Conservation (phyloP, 371 early-diverging fungal species). For the Saksenaea vasiformis region DNA sequence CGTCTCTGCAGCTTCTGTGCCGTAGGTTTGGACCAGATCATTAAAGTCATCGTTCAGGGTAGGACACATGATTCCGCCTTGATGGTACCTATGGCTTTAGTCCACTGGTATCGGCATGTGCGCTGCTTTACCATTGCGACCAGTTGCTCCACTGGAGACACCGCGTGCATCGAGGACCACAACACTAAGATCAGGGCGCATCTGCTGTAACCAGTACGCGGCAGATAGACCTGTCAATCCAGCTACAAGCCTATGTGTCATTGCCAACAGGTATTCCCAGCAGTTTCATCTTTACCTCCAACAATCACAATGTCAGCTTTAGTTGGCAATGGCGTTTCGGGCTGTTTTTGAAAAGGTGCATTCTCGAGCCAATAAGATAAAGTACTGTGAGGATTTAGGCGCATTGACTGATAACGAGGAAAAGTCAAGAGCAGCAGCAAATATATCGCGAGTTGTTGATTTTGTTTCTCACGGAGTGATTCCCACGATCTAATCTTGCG, state of each 20-base stretch:
- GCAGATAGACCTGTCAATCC: constrained; percentile 35
- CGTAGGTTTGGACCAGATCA: constrained; percentile 23
- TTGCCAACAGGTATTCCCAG: neutral
- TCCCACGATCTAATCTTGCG: neutral
- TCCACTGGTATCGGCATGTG: constrained; percentile 54
- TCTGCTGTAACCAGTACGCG: constrained; percentile 33
- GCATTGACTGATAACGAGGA: constrained; percentile 11
- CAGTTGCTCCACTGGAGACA: constrained; percentile 55
- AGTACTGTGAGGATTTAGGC: constrained; percentile 17
- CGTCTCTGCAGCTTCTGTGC: constrained; percentile 23
- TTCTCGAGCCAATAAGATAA: constrained; percentile 42
- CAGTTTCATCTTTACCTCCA: constrained; percentile 35
- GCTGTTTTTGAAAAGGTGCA: constrained; percentile 25
- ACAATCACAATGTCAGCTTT: constrained; percentile 41
- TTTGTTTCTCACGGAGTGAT: neutral
- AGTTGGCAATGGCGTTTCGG: constrained; percentile 19
- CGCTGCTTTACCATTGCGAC: constrained; percentile 51
- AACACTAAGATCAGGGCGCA: constrained; percentile 31
- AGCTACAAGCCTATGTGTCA: constrained; percentile 12
- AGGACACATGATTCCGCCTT: constrained; percentile 52
- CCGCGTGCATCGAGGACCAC: constrained; percentile 49
- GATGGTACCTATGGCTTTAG: neutral
- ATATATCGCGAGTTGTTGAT: neutral
- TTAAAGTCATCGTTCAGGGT: constrained; percentile 40
- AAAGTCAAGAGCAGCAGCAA: neutral